Evolutionary conservation across 441 rosid genomes (phyloP), one percentile per base, ranked within the genome.

Genomic region (Brassica hybrid): DNA sequence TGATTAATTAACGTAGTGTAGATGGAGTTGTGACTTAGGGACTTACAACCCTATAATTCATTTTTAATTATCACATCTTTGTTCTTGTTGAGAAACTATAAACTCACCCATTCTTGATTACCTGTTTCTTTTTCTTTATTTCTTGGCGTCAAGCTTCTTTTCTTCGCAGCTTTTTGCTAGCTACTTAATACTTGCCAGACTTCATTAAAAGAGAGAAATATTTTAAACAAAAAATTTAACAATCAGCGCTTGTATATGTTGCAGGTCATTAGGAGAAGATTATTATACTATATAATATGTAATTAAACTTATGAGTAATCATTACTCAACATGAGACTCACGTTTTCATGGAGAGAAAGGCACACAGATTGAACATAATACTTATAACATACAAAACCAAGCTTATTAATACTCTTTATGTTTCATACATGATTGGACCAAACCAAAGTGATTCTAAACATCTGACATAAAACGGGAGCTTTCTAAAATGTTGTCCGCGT

Each of bases 291-390:
- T 19, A 18, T 57, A 54, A 17, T 54, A 57, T 57, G 61, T 16
- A 57, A 18, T 57, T 57, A 18, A 57, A 57, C 27, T 18, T 57
- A 9, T 8, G 41, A 57, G 25, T 57, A 18, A 57, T 57, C 61
- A 57, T 57, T 17, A 18, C 61, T 57, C 61, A 18, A 56, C 60
- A 56, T 18, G 60, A 56, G 60, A 56, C 27, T 56, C 60, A 56
- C 25, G 21, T 16, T 56, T 56, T 56, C 60, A 17, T 6, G 58
- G 58, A 52, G 58, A 93, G 63, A 16, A 30, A 30, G 34, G 34
- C 34, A 30, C 34, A 30, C 34, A 30, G 34, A 30, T 30, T 30
- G 34, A 30, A 30, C 34, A 30, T 30, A 30, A 30, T 30, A 30
- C 34, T 30, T 6, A 30, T 30, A 30, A 30, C 34, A 30, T 30